Base-by-base conservation (phyloP, 2,329 filamentous ascomycete genomes). In the Cryphonectria nitschkei region DNA sequence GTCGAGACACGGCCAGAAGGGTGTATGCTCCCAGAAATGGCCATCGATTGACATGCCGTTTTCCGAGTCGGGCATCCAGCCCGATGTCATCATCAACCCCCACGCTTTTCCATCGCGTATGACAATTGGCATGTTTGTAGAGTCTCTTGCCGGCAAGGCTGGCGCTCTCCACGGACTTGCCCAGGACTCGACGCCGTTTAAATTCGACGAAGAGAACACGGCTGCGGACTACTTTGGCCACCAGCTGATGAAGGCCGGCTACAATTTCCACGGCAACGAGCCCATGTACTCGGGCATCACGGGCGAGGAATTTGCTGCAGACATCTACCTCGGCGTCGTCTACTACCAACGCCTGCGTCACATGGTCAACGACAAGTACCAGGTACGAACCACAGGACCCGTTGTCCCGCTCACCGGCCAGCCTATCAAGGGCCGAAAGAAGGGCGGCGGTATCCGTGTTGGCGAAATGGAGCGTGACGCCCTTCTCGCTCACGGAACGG, bases 321-420 rank as follows among this genome's bases (percentile, higher is more conserved):
- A 99, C 79, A 98, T 99, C 78, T 99, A 97, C 83, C 89, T 98
- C 72, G 96, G 96, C 63, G 91, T 98, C 14, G 96, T 99, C 73
- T 98, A 98, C 86, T 99, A 99, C 86, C 96, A 99, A 83, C 91
- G 96, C 81, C 88, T 99, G 73, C 88, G 96, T 80, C 96, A 99
- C 90, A 99, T 99, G 96, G 96, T 99, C 70, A 98, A 98, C 88
- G 96, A 99, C 83, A 99, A 99, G 83, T 99, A 93, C 86, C 96
- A 99, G 82, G 96, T 98, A 69, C 91, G 96, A 81, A 98, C 96
- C 2, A 98, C 96, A 0, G 96, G 96, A 69, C 95, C 95, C 0
- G 92, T 98, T 60, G 96, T 96, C 69, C 89, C 92, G 34, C 89
- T 96, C 22, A 98, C 95, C 0, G 95, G 95, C 43, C 96, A 99